Conservation (phyloP, 2,329 filamentous ascomycete species). For the Aspergillus sp. region DNA sequence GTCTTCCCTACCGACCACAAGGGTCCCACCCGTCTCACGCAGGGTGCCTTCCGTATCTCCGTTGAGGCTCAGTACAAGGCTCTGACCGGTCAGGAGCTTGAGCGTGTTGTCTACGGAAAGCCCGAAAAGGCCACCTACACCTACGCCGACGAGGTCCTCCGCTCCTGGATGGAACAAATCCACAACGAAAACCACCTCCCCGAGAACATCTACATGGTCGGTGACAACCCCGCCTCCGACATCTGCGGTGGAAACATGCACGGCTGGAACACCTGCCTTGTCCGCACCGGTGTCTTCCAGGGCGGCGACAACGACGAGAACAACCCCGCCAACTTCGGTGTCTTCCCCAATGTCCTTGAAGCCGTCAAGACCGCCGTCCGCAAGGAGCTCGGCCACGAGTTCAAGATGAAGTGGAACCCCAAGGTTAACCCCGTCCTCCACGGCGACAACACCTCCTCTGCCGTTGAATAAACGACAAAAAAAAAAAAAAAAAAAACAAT, state of each 20-base stretch:
- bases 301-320: conserved; percentile 73
- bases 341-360: conserved; percentile 71
- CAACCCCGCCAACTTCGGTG: conserved; percentile 75
- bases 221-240: conserved; percentile 72
- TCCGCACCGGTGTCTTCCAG: conserved; percentile 76
- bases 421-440: conserved; percentile 67
- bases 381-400: conserved; percentile 71
- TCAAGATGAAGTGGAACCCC: conserved; percentile 71
- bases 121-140: conserved; percentile 74
- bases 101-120: conserved; percentile 76
- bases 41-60: conserved; percentile 73
- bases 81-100: conserved; percentile 67
- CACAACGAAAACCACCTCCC: conserved; percentile 70
- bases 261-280: conserved; percentile 77
- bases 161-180: conserved; percentile 72
- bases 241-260: conserved; percentile 78
- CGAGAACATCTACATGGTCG: conserved; percentile 73
- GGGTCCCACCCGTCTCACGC: conserved; percentile 64
- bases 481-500: conserved; percentile 14
- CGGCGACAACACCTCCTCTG: conserved; percentile 53
- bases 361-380: conserved; percentile 66
- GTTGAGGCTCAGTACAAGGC: conserved; percentile 66
- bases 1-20: conserved; percentile 66
- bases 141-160: conserved; percentile 72
- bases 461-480: conserved; percentile 50